A percentile compares a stretch with the other conserved stretches of the same genome.
These are phyloP conservation scores for Salix brachista DNA, from an alignment of 345 rosid genomes.

Conservation along the genomic window DNA sequence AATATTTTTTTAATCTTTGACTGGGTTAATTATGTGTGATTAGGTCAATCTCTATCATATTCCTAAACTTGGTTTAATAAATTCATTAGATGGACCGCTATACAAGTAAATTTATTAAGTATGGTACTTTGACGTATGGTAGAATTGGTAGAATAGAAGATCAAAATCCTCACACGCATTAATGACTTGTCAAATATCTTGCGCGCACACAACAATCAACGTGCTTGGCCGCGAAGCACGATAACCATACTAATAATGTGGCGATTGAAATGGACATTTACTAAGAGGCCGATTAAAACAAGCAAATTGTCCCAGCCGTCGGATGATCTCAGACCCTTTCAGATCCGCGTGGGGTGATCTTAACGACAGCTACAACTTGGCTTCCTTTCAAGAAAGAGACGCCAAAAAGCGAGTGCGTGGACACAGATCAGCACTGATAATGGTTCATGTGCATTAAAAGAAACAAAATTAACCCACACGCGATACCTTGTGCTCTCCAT, in stretches of 20 bases:
- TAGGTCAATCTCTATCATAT: too few relatives aligned
- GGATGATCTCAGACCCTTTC: neutral
- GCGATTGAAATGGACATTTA: neutral
- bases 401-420: conserved; percentile 29
- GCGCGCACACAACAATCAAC: neutral
- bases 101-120: too few relatives aligned
- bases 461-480: neutral
- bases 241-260: neutral
- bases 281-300: neutral
- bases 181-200: neutral
- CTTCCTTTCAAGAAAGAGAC: neutral
- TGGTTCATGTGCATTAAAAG: neutral
- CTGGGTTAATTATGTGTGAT: too few relatives aligned
- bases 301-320: neutral
- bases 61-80: too few relatives aligned
- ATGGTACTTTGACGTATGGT: neutral
- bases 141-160: too few relatives aligned
- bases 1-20: too few relatives aligned
- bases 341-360: conserved; percentile 1
- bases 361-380: neutral
- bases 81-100: too few relatives aligned
- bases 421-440: conserved; percentile 15
- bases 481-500: neutral
- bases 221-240: neutral
- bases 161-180: neutral